Percentiles rank a stretch among this genome's conserved stretches.
Conservation (phyloP, 2,329 filamentous ascomycete genomes). For the Raffaelea ambrosiae region DNA sequence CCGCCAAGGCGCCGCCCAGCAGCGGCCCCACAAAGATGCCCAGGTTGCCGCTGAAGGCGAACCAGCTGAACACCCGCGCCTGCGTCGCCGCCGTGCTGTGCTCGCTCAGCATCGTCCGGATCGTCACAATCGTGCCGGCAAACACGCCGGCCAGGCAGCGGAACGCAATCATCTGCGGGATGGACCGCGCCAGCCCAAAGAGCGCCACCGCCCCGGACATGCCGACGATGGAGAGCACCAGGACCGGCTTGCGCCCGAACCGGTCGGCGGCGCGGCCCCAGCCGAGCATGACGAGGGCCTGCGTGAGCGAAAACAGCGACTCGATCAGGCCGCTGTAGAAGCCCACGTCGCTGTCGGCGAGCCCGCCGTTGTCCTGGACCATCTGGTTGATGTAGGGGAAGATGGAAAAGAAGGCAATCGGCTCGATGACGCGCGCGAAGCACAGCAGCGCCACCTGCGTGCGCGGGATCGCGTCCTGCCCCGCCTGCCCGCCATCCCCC, state of each 20-base stretch:
- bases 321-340: conserved; percentile 74
- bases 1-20: conserved; percentile 59
- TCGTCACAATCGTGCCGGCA: conserved; percentile 63
- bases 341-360: conserved; percentile 59
- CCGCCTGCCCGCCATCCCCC: conserved; percentile 11
- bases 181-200: conserved; percentile 58
- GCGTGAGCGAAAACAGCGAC: conserved; percentile 63
- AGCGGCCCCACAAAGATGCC: conserved; percentile 67
- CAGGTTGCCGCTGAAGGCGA: conserved; percentile 66
- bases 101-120: conserved; percentile 71
- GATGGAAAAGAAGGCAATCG: conserved; percentile 75
- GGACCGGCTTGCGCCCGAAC: conserved; percentile 15
- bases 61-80: conserved; percentile 66
- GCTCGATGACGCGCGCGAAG: conserved; percentile 64
- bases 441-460: conserved; percentile 66
- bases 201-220: conserved; percentile 51
- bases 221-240: conserved; percentile 59
- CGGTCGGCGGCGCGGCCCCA: conserved; percentile 64
- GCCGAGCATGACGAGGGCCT: conserved; percentile 68
- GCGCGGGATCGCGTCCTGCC: conserved; percentile 40
- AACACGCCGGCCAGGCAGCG: conserved; percentile 66
- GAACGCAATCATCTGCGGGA: conserved; percentile 69
- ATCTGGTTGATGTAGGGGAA: conserved; percentile 75
- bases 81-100: conserved; percentile 62
- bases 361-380: conserved; percentile 56